Percentiles rank a stretch among this genome's conserved stretches.
Conservation (phyloP, 768 basidiomycete genomes). For the Lentinula aciculospora region DNA sequence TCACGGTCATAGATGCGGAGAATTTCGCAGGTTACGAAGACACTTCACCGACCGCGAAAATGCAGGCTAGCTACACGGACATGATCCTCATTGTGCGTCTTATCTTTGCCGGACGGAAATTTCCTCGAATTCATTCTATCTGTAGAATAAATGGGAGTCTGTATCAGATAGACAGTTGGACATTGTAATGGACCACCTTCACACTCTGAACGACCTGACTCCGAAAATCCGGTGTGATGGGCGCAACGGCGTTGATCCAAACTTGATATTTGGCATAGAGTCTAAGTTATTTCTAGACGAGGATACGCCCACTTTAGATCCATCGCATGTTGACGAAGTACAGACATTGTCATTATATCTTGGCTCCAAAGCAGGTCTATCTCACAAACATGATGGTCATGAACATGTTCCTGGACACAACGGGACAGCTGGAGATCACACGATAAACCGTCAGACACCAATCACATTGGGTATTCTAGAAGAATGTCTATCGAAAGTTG, state of each 20-base stretch:
- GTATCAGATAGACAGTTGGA: conserved; percentile 76
- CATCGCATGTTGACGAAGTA: conserved; percentile 75
- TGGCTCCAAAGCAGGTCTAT: conserved; percentile 24
- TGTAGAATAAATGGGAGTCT: conserved; percentile 87
- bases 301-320: conserved; percentile 12
- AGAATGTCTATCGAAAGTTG: conserved; percentile 42
- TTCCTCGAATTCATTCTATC: background rate
- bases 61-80: conserved; percentile 96
- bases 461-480: conserved; percentile 24
- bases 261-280: conserved; percentile 84
- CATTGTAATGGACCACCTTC: conserved; percentile 77
- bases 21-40: conserved; percentile 95
- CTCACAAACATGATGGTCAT: conserved; percentile 9
- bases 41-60: conserved; percentile 83
- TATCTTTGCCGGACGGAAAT: background rate
- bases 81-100: conserved; percentile 72
- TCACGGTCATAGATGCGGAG: conserved; percentile 88
- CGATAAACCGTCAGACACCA: conserved; percentile 22
- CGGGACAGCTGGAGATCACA: conserved; percentile 15
- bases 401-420: conserved; percentile 5
- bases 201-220: conserved; percentile 86
- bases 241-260: conserved; percentile 64
- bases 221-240: conserved; percentile 74
- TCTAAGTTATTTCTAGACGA: conserved; percentile 61
- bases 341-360: conserved; percentile 66